Base-by-base conservation (phyloP, 2,329 filamentous ascomycete species). In the Metarhizium anisopliae region DNA sequence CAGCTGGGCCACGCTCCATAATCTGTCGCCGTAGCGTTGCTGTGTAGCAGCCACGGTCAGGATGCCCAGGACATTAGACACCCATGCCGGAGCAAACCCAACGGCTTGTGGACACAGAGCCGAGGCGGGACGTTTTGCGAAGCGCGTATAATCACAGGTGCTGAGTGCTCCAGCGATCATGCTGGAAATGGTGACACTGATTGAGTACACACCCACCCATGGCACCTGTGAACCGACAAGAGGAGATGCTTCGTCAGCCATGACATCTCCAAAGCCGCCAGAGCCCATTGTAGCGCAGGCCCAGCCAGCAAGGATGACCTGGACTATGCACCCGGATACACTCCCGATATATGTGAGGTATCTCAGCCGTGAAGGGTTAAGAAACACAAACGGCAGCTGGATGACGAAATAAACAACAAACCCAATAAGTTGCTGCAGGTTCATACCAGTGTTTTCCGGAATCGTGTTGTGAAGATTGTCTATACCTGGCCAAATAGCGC, bases 341-440 rank as follows among this genome's bases (percentile, higher is more conserved):
- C 68, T 68, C 56, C 67, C 65, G 11, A 59, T 55, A 38, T 63
- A 60, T 2, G 71, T 63, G 0, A 69, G 57, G 0, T 60, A 60
- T 53, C 64, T 70, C 30, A 73, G 72, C 51, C 69, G 66, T 55
- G 77, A 69, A 0, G 76, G 76, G 1, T 67, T 68, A 30, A 77
- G 66, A 49, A 70, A 74, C 11, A 78, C 66, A 20, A 78, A 67
- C 1, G 73, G 72, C 10, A 74, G 65, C 3, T 62, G 58, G 7
- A 65, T 30, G 11, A 62, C 30, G 45, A 66, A 66, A 58, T 63
- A 68, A 6, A 68, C 47, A 20, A 67, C 61, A 55, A 62, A 68
- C 43, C 66, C 66, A n/a, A 68, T 59, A 43, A 68, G 64, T 51
- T 66, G 60, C 6, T 61, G 64, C 4, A 64, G 60, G 14, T 59